A percentile compares a stretch with the other conserved stretches of the same genome.
Evolutionary conservation across 2,329 filamentous ascomycete genomes (phyloP).

Genomic region (Pyrenochaeta sp.): DNA sequence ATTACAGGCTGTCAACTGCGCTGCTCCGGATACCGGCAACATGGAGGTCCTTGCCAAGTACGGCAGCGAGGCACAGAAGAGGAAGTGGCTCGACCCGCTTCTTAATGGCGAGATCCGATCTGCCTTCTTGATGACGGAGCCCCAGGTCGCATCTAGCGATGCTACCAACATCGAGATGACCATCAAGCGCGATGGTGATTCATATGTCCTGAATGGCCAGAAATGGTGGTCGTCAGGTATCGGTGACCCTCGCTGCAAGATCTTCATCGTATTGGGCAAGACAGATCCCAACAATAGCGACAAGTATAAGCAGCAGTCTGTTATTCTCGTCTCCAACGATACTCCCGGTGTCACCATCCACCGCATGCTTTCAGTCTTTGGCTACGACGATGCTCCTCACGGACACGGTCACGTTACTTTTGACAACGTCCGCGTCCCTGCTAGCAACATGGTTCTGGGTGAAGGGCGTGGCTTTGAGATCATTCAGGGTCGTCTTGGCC

Average conservation of each 20-base stretch:
- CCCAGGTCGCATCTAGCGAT: slow-evolving; percentile 85
- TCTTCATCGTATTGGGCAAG: slow-evolving; percentile 98
- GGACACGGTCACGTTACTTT: slow-evolving; percentile 94
- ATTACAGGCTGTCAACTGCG: slow-evolving; percentile 76
- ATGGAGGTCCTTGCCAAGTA: slow-evolving; percentile 97
- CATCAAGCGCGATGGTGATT: slow-evolving; percentile 82
- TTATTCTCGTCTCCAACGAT: slow-evolving; percentile 83
- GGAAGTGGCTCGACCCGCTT: slow-evolving; percentile 80
- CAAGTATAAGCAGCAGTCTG: slow-evolving; percentile 89
- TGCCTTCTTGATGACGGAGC: slow-evolving; percentile 94
- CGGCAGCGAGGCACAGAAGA: slow-evolving; percentile 84
- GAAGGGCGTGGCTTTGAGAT: slow-evolving; percentile 97
- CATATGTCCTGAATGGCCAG: slow-evolving; percentile 90
- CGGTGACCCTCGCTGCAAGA: slow-evolving; percentile 87
- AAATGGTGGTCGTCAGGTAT: slow-evolving; percentile 99
- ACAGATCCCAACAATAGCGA: slow-evolving; percentile 77
- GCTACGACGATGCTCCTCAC: slow-evolving; percentile 97
- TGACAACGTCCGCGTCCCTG: slow-evolving; percentile 86
- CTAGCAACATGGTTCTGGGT: slow-evolving; percentile 84
- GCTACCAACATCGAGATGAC: slow-evolving; percentile 90
- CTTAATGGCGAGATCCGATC: slow-evolving; percentile 86
- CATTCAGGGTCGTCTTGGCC: slow-evolving; percentile 94
- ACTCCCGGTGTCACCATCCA: slow-evolving; percentile 89
- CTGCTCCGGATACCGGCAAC: slow-evolving; percentile 91
- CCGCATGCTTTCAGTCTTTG: slow-evolving; percentile 92